phyloP scores from a whole-genome alignment of 208 protist species.

The Wallacemonas sp. region DNA sequence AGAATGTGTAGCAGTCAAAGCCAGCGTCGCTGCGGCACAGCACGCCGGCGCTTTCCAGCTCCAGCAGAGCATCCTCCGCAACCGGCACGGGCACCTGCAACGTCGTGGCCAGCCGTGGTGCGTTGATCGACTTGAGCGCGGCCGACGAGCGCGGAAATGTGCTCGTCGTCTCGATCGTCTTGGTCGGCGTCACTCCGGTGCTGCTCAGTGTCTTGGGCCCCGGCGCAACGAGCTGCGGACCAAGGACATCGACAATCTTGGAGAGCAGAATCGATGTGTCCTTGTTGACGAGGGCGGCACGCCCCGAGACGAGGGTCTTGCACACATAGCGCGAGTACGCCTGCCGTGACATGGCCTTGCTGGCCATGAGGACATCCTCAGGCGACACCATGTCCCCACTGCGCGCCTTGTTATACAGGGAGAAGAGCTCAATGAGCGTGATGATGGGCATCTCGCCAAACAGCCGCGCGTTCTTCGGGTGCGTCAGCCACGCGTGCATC shows the following conservation, averaged over 20 bases:
- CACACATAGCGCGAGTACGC: conserved; percentile 45
- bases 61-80: conserved; percentile 58
- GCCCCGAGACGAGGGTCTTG: conserved; percentile 66
- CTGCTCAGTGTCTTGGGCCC: not conserved
- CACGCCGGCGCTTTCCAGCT: conserved; percentile 53
- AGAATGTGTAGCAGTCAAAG: conserved; percentile 68
- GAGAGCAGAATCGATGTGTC: conserved; percentile 58
- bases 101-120: conserved; percentile 55
- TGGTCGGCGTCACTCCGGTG: conserved; percentile 6
- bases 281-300: conserved; percentile 71
- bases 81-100: conserved; percentile 59
- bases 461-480: conserved; percentile 66
- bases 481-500: conserved; percentile 84
- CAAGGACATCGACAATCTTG: conserved; percentile 48
- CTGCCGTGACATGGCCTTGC: conserved; percentile 45
- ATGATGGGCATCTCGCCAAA: conserved; percentile 79
- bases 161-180: conserved; percentile 30
- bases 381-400: conserved; percentile 78
- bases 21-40: conserved; percentile 72
- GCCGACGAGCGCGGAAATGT: conserved; percentile 33
- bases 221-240: conserved; percentile 48
- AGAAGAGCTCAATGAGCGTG: conserved; percentile 83
- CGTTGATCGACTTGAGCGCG: conserved; percentile 56
- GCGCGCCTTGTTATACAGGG: conserved; percentile 85
- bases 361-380: conserved; percentile 71